These are phyloP conservation scores for Clonostachys chloroleuca DNA, from an alignment of 2,329 filamentous ascomycete species.

Conservation along the genomic window DNA sequence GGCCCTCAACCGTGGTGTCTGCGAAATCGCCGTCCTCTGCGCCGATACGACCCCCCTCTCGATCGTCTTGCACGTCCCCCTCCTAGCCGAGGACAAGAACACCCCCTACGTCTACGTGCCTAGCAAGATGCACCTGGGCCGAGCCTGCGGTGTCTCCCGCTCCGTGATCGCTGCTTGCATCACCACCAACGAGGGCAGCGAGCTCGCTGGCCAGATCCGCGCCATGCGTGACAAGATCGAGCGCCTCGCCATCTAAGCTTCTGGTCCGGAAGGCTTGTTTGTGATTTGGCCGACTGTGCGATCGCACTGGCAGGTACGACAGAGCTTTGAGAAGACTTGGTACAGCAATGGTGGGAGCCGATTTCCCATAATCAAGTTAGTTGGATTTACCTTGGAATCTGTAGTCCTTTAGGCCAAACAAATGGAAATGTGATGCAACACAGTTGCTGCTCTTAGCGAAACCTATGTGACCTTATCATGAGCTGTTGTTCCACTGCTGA, in stretches of 20 bases:
- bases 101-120: constrained; percentile 64
- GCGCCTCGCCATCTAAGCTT: constrained; percentile 79
- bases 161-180: constrained; percentile 85
- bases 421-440: no score
- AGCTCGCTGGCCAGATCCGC: constrained; percentile 83
- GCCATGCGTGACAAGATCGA: constrained; percentile 93
- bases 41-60: constrained; percentile 84
- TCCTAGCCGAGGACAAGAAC: constrained; percentile 62
- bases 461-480: no score
- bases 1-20: constrained; percentile 85
- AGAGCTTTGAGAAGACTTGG: no score
- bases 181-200: constrained; percentile 86
- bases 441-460: no score
- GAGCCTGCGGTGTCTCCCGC: constrained; percentile 84
- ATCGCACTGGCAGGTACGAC: no score
- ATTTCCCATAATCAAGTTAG: no score
- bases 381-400: no score
- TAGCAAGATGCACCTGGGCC: constrained; percentile 78
- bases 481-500: no score
- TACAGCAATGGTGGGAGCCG: no score
- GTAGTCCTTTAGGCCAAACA: no score
- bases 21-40: constrained; percentile 83
- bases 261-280: neutral
- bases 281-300: neutral
- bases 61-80: constrained; percentile 84